Conservation (phyloP, 2,329 filamentous ascomycete species). For the Sclerotinia subarctica region DNA sequence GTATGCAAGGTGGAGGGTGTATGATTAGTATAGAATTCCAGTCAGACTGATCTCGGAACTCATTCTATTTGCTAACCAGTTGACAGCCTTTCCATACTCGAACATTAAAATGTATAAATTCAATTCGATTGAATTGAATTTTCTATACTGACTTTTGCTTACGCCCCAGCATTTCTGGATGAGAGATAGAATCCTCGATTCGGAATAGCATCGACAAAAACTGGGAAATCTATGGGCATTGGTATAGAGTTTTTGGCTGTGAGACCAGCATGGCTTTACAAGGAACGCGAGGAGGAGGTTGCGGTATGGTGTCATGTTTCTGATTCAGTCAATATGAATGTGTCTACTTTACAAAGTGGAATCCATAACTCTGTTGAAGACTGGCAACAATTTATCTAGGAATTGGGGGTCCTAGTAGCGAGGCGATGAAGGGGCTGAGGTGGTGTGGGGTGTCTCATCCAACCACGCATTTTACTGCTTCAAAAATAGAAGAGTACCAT, state of each 20-base stretch:
- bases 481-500: not conserved
- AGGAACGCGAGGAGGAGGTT: not conserved
- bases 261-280: not conserved
- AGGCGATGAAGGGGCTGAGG: constrained; percentile 10
- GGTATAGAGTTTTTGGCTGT: not conserved
- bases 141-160: not conserved
- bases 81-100: not conserved
- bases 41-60: not conserved
- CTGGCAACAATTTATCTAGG: not conserved
- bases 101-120: not conserved
- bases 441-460: not conserved
- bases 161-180: not conserved
- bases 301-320: not conserved
- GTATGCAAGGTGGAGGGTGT: not conserved
- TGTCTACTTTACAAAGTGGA: not conserved
- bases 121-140: not conserved
- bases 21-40: not conserved
- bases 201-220: not conserved
- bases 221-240: not conserved
- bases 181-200: not conserved
- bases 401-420: not conserved
- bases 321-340: not conserved
- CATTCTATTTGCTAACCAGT: not conserved
- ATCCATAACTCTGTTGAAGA: not conserved
- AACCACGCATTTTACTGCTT: not conserved